Conservation (phyloP, 2,329 filamentous ascomycete species). For the Grosmannia clavigera region DNA sequence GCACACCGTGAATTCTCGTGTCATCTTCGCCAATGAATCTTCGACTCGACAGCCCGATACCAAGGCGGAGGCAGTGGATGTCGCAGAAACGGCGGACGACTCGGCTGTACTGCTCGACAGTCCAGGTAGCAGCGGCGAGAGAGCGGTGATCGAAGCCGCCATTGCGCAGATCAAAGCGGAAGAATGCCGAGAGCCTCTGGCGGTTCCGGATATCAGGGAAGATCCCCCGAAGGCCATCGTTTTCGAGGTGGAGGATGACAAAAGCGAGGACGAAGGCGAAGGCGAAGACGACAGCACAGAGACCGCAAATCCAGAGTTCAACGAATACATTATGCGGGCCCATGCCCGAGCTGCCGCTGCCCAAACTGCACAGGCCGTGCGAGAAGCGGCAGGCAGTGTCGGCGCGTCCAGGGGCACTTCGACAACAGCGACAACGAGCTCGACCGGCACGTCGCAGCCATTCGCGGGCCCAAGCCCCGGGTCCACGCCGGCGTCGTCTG, state of each 20-base stretch:
- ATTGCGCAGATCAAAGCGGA: neutral
- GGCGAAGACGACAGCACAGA: constrained; percentile 11
- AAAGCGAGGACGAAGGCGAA: neutral
- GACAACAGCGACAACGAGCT: neutral
- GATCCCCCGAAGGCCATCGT: neutral
- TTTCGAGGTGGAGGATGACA: neutral
- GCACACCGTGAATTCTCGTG: constrained; percentile 2
- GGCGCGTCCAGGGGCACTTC: neutral
- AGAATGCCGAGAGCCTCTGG: neutral
- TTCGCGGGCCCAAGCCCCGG: neutral
- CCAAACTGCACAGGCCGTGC: constrained; percentile 2
- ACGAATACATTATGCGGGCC: constrained; percentile 12
- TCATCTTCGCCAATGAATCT: neutral
- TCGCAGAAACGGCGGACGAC: neutral
- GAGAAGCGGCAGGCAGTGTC: neutral
- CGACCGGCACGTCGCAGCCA: neutral
- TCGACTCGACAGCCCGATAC: neutral
- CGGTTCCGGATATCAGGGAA: neutral
- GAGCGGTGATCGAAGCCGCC: neutral
- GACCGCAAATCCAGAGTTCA: constrained; percentile 10
- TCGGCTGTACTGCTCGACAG: neutral
- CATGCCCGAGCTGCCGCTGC: constrained; percentile 9
- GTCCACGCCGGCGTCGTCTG: neutral
- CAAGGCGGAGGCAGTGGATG: neutral
- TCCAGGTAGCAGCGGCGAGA: neutral